phyloP scores from a whole-genome alignment of 2,329 filamentous ascomycete species.

The Fusarium anthophilum region DNA sequence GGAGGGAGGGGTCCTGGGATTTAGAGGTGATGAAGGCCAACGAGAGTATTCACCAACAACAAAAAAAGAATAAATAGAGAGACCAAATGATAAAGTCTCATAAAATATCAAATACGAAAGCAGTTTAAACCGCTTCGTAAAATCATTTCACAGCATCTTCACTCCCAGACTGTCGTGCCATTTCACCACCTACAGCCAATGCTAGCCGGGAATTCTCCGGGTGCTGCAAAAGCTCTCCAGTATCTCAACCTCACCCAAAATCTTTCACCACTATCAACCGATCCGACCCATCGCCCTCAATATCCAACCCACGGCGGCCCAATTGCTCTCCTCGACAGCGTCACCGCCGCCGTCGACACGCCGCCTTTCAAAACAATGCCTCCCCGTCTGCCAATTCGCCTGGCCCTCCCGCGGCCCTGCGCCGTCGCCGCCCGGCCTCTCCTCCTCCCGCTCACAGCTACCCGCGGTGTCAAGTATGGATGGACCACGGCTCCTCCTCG shows the following conservation, averaged over 20 bases:
- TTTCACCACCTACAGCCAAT: background rate
- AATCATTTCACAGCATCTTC: background rate
- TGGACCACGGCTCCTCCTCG: conserved; percentile 67
- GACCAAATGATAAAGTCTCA: background rate
- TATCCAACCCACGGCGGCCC: conserved; percentile 22
- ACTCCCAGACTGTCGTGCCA: background rate
- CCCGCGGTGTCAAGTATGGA: conserved; percentile 65
- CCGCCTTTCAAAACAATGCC: conserved; percentile 50
- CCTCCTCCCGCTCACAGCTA: conserved; percentile 57
- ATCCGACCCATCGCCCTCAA: conserved; percentile 8
- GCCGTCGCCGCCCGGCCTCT: conserved; percentile 48
- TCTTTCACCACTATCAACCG: conserved; percentile 34
- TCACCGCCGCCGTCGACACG: conserved; percentile 2
- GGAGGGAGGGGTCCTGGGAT: conserved; percentile 53
- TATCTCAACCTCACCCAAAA: conserved; percentile 36
- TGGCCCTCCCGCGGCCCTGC: conserved; percentile 54
- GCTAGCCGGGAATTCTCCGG: conserved; percentile 39
- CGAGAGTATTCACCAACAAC: background rate
- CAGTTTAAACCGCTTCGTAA: background rate
- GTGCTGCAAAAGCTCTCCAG: conserved; percentile 23
- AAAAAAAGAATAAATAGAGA: background rate
- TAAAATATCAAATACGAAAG: background rate
- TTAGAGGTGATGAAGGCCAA: conserved; percentile 21
- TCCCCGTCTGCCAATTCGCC: conserved; percentile 55
- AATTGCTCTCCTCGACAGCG: conserved; percentile 25